Evolutionary conservation across 2,329 filamentous ascomycete genomes (phyloP).

Genomic region (Fusarium burgessii): DNA sequence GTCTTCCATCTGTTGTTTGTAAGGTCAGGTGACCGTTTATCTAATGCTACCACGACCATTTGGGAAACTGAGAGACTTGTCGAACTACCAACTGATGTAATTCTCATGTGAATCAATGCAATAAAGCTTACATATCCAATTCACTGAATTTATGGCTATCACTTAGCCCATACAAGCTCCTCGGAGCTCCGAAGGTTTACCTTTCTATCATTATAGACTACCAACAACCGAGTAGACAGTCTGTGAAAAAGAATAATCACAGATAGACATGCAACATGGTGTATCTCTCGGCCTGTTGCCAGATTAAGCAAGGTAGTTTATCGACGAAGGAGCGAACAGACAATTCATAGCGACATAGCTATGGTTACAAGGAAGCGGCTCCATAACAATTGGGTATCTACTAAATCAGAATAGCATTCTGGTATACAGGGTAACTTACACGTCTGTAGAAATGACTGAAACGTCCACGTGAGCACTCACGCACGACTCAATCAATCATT

Average conservation of each 20-base stretch:
- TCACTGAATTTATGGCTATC: not conserved
- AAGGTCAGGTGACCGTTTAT: slow-evolving; percentile 18
- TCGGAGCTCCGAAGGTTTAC: slow-evolving; percentile 19
- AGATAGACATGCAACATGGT: too few relatives aligned
- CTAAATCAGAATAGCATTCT: not conserved
- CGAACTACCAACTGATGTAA: not conserved
- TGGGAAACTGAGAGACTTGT: not conserved
- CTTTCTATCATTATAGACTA: slow-evolving; percentile 1
- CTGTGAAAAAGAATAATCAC: too few relatives aligned
- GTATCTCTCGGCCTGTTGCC: not conserved
- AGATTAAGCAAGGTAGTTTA: not conserved
- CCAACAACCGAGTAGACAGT: not conserved
- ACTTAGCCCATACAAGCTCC: not conserved
- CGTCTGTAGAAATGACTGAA: not conserved
- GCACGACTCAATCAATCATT: not conserved
- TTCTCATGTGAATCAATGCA: not conserved
- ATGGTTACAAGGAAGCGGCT: not conserved
- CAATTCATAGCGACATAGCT: not conserved
- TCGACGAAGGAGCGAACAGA: not conserved
- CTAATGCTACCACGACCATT: not conserved
- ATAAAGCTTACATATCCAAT: not conserved
- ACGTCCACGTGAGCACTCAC: not conserved
- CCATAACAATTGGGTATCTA: not conserved
- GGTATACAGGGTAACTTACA: not conserved
- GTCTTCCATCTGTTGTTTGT: not conserved